Evolutionary conservation across 2,329 filamentous ascomycete species (phyloP).

Genomic region (Sarocladium brachiariae): DNA sequence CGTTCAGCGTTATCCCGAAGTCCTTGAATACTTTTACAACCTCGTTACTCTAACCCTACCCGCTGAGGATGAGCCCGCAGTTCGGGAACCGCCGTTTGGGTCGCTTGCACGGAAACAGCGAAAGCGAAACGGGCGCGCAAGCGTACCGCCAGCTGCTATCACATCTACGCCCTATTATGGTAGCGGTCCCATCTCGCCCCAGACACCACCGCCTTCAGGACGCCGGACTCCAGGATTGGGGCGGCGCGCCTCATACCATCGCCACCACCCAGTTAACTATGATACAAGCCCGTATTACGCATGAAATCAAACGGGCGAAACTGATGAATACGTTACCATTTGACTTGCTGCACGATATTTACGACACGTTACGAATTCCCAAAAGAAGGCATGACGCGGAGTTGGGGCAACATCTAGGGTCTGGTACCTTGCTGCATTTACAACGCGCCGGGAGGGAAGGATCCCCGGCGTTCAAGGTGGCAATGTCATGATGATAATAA

Average conservation of each 20-base stretch:
- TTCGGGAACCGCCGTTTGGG: constrained; percentile 51
- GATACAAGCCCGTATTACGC: not conserved
- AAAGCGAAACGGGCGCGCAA: not conserved
- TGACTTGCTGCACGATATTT: not conserved
- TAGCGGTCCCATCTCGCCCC: not conserved
- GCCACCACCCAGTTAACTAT: not conserved
- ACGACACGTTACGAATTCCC: constrained; percentile 3
- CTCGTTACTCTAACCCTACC: constrained; percentile 62
- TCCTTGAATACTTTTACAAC: constrained; percentile 74
- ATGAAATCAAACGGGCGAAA: not conserved
- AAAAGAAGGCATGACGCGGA: constrained; percentile 7
- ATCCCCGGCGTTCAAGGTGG: constrained; percentile 1
- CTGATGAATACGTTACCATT: not conserved
- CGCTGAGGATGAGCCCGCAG: constrained; percentile 50
- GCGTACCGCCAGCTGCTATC: constrained; percentile 3
- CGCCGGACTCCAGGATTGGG: not conserved
- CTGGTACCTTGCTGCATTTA: constrained; percentile 2
- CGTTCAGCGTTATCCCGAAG: constrained; percentile 70
- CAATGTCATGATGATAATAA: not conserved
- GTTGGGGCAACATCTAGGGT: constrained; percentile 2
- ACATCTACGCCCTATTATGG: constrained; percentile 3
- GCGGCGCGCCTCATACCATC: not conserved
- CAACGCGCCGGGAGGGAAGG: not conserved
- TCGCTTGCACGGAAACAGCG: constrained; percentile 3
- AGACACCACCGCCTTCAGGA: constrained; percentile 4